Evolutionary conservation across 208 protist species (phyloP), one percentile per base, ranked within the genome.

Genomic region (Trypanosoma cruzi): DNA sequence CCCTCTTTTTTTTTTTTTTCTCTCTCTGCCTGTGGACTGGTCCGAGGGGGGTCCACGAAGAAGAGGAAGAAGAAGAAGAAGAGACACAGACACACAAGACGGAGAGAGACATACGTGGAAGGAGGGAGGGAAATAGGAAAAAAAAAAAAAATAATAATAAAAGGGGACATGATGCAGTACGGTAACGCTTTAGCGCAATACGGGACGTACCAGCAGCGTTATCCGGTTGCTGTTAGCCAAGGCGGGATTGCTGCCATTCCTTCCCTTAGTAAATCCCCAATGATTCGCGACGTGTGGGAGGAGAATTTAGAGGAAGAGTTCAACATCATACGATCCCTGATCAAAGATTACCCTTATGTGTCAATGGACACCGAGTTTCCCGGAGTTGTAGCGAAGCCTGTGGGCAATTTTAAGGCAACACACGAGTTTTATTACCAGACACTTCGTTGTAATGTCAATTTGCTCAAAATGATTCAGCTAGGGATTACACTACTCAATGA

Each of bases 281-380:
- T 96, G 86, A 98, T 98, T 69, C 81, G 84, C 20, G 98, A 99
- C 65, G 98, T 99, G 18, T 99, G 98, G 98, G 91, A 86, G 16
- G 79, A 96, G 42, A 99, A 99, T 74, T 82, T 99, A 20, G 96
- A 98, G 54, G 82, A 96, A 64, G 98, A 99, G 77, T 99, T 99
- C 72, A 89, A 76, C 32, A 70, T 89, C 29, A 99, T 99, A 11
- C 86, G 94, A 18, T 87, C 96, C 10, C 73, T 99, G 0, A 78
- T 99, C 42, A 87, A 98, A 55, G 88, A 99, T 55, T 99, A 99
- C 81, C 97, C 98, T 4, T 99, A 95, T 81, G 93, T 98, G n/a
- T 85, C 87, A 24, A 93, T 99, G 97, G 98, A 99, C 81, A 99
- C 98, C 13, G 98, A 99, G 84, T 99, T 99, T 79, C 99, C 99